Evolutionary conservation across 441 rosid genomes (phyloP).

Genomic region (Raphanus hybrid): DNA sequence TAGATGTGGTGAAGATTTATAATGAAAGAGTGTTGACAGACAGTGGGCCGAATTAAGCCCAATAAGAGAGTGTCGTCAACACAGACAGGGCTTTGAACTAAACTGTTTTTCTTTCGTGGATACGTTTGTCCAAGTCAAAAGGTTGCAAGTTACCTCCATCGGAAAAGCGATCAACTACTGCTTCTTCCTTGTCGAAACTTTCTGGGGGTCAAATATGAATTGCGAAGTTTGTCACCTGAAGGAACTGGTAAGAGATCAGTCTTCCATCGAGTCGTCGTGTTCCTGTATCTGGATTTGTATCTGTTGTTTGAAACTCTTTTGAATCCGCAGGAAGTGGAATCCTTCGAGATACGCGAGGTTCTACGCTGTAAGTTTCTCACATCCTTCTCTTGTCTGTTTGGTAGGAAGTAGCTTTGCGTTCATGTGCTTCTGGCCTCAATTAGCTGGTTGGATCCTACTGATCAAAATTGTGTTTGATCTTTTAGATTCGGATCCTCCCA

Average conservation of each 20-base stretch:
- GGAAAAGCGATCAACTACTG: background rate
- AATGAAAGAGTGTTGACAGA: too few relatives aligned
- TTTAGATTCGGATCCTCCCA: conserved; percentile 17
- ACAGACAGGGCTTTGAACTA: background rate
- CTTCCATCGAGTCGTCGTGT: conserved; percentile 10
- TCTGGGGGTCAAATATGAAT: conserved; percentile 56
- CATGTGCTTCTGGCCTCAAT: background rate
- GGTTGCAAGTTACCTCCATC: conserved; percentile 9
- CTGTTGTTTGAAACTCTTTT: background rate
- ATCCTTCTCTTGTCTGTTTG: background rate
- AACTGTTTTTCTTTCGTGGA: background rate
- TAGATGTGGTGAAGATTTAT: too few relatives aligned
- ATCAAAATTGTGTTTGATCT: conserved; percentile 5
- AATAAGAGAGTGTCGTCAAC: background rate
- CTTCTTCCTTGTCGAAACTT: conserved; percentile 14
- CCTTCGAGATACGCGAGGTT: conserved; percentile 84
- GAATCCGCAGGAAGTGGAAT: conserved; percentile 72
- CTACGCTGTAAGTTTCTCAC: conserved; percentile 66
- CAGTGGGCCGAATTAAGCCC: too few relatives aligned
- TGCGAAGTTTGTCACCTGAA: conserved; percentile 95
- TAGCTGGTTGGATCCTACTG: background rate
- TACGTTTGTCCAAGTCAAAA: conserved; percentile 3
- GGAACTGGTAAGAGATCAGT: conserved; percentile 64
- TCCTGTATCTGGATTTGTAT: conserved; percentile 10
- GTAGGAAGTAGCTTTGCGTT: background rate